These are phyloP conservation scores for Capsicum baccatum DNA, from an alignment of 257 asterid species.

Conservation along the genomic window DNA sequence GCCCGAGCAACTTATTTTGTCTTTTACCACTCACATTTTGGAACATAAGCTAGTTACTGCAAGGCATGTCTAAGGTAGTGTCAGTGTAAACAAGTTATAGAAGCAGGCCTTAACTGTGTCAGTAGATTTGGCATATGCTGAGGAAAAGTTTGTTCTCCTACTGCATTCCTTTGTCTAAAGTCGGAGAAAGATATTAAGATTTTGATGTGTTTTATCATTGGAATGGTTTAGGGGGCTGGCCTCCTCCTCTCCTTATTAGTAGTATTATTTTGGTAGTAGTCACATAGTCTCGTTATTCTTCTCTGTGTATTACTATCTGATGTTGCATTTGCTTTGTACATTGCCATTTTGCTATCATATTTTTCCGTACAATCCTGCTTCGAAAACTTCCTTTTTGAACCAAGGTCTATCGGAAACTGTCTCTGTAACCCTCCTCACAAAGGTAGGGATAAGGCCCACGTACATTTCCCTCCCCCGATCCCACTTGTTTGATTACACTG, in stretches of 20 bases:
- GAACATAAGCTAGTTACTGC: not conserved
- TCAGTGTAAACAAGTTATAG: not conserved
- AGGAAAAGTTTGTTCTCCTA: not conserved
- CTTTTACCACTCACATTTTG: not conserved
- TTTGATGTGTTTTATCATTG: not conserved
- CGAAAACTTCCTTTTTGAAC: no score
- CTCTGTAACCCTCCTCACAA: not conserved
- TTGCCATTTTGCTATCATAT: not conserved
- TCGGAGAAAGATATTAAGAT: slow-evolving; percentile 9
- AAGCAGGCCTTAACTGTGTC: not conserved
- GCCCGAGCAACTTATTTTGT: not conserved
- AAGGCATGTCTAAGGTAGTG: not conserved
- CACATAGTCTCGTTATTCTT: not conserved
- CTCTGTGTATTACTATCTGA: not conserved
- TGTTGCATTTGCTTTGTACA: not conserved
- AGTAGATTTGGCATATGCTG: not conserved
- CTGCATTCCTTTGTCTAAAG: slow-evolving; percentile 14
- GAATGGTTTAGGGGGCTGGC: not conserved
- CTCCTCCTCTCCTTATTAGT: not conserved
- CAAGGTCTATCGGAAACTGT: no score
- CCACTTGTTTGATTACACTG: not conserved
- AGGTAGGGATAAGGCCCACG: not conserved
- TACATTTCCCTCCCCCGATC: not conserved
- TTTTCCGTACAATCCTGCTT: not conserved
- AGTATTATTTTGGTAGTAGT: not conserved